Conservation (phyloP, 2,329 filamentous ascomycete genomes). For the Colletotrichum tabaci region DNA sequence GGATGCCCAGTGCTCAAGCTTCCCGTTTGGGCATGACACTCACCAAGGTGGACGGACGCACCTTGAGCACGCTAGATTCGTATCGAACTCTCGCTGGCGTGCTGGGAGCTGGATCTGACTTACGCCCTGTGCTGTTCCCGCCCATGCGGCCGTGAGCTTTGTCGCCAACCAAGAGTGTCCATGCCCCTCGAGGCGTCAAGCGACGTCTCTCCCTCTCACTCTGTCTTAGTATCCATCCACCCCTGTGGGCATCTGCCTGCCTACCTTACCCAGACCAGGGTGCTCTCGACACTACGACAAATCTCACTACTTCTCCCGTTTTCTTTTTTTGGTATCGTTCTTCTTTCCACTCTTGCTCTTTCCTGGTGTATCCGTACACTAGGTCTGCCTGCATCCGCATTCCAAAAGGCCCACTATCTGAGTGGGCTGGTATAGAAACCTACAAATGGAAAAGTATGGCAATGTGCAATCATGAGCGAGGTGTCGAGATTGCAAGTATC, state of each 20-base stretch:
- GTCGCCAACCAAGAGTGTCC: neutral
- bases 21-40: slow-evolving; percentile 25
- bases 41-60: slow-evolving; percentile 8
- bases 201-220: too few species aligned
- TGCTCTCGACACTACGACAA: slow-evolving; percentile 19
- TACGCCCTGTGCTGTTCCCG: slow-evolving; percentile 36
- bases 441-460: neutral
- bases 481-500: slow-evolving; percentile 14
- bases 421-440: neutral
- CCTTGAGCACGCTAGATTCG: slow-evolving; percentile 18
- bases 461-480: too few species aligned
- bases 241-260: slow-evolving; percentile 8
- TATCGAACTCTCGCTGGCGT: slow-evolving; percentile 9
- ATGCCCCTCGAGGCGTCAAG: neutral
- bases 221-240: neutral
- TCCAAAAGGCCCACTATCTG: slow-evolving; percentile 5
- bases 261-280: slow-evolving; percentile 19
- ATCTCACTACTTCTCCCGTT: neutral
- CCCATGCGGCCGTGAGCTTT: slow-evolving; percentile 18
- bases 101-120: slow-evolving; percentile 34
- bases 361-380: neutral
- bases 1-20: slow-evolving; percentile 39
- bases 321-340: neutral
- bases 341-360: neutral
- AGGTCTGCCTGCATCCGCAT: slow-evolving; percentile 12